These are phyloP conservation scores for Peronospora belbahrii DNA, from an alignment of 352 stramenopile species.

Conservation along the genomic window DNA sequence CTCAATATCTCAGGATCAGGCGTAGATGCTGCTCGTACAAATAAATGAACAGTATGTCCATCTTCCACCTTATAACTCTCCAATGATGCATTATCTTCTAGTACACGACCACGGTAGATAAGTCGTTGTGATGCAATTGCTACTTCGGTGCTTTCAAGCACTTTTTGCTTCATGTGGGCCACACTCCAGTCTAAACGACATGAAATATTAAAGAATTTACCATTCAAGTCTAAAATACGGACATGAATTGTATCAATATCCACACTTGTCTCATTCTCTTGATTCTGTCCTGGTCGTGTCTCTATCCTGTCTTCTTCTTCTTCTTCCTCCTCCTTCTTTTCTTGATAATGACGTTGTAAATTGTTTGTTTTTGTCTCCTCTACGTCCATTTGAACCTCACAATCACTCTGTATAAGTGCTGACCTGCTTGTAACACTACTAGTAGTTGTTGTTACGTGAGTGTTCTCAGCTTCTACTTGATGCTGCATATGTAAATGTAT, in stretches of 20 bases:
- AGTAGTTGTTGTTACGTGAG: neutral
- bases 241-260: constrained; percentile 44
- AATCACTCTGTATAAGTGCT: constrained; percentile 28
- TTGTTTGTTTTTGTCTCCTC: too few species aligned
- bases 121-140: constrained; percentile 69
- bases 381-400: constrained; percentile 15
- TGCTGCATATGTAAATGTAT: neutral
- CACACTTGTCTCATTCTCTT: constrained; percentile 5
- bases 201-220: constrained; percentile 76
- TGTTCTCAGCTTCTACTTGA: neutral
- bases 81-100: constrained; percentile 73
- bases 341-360: constrained; percentile 23
- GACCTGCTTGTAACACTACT: constrained; percentile 16
- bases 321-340: constrained; percentile 1
- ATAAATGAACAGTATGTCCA: constrained; percentile 88
- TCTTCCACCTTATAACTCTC: constrained; percentile 86
- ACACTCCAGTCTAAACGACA: constrained; percentile 65
- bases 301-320: constrained; percentile 10
- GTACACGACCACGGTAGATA: constrained; percentile 87
- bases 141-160: constrained; percentile 69
- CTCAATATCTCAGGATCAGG: constrained; percentile 52
- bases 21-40: constrained; percentile 63
- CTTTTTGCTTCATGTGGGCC: constrained; percentile 53
- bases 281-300: neutral
- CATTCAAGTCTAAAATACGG: constrained; percentile 77